Evolutionary conservation across 805 yeast genomes (phyloP).

Genomic region (Yueomyces sinensis): DNA sequence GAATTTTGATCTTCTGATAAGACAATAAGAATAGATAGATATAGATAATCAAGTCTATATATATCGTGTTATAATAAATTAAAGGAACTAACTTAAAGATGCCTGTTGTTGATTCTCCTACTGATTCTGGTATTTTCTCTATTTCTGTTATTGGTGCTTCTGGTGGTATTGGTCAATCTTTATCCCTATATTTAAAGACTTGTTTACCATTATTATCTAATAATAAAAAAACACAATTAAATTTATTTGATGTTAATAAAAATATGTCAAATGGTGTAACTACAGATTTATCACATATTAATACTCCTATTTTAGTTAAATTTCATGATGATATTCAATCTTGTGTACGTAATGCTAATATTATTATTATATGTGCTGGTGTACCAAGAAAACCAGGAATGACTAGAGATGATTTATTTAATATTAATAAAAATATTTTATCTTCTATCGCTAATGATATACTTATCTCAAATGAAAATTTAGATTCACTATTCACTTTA

Average conservation of each 20-base stretch:
- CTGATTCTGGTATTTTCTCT: background rate
- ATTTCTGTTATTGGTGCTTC: constrained; percentile 43
- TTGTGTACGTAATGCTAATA: constrained; percentile 69
- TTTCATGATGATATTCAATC: constrained; percentile 53
- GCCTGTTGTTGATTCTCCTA: background rate
- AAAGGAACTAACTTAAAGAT: no score
- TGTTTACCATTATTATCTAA: constrained; percentile 39
- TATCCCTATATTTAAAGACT: constrained; percentile 54
- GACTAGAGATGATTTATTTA: constrained; percentile 79
- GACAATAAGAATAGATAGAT: no score
- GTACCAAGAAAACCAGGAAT: constrained; percentile 84
- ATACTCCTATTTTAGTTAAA: constrained; percentile 56
- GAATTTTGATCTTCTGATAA: no score
- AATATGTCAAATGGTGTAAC: constrained; percentile 73
- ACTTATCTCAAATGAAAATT: background rate
- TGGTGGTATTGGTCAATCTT: constrained; percentile 74
- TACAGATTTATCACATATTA: constrained; percentile 67
- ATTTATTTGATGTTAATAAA: constrained; percentile 47
- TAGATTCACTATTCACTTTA: constrained; percentile 20
- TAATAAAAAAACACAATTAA: constrained; percentile 33
- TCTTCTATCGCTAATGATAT: constrained; percentile 50
- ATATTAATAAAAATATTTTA: constrained; percentile 72
- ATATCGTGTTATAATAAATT: no score
- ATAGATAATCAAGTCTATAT: no score
- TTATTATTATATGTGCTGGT: constrained; percentile 83